phyloP scores from a whole-genome alignment of 805 yeast species.

The Yamadazyma akitaensis region DNA sequence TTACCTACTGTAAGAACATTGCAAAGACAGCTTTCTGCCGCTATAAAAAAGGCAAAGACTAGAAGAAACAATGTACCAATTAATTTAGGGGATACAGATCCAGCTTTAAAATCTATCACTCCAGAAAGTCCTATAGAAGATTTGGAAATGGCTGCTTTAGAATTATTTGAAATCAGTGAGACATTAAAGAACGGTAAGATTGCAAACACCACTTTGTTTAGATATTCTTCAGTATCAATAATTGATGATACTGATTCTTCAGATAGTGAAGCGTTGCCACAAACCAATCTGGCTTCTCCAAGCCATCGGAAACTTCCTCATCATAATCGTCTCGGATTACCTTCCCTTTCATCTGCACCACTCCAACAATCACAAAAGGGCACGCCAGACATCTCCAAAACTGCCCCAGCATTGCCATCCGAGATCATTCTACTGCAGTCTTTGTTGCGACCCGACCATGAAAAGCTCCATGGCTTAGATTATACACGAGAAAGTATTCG shows the following conservation, averaged over 20 bases:
- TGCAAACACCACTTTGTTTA: constrained; percentile 9
- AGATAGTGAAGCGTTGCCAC: neutral
- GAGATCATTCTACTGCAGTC: neutral
- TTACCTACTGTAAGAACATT: constrained; percentile 37
- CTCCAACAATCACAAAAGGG: neutral
- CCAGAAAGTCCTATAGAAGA: constrained; percentile 22
- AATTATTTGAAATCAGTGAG: constrained; percentile 31
- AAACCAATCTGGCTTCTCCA: neutral
- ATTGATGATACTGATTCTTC: constrained; percentile 1
- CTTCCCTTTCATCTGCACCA: neutral
- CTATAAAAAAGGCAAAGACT: constrained; percentile 25
- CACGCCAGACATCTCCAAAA: neutral
- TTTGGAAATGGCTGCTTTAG: constrained; percentile 26
- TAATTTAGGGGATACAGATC: constrained; percentile 2
- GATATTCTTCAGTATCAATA: constrained; percentile 4
- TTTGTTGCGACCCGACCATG: neutral
- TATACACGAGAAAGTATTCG: neutral
- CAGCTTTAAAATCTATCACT: constrained; percentile 15
- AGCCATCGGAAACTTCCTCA: neutral
- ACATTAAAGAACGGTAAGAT: constrained; percentile 25
- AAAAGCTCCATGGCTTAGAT: neutral
- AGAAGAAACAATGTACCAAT: neutral
- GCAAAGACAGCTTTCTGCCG: constrained; percentile 33
- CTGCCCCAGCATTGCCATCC: neutral
- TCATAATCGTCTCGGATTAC: neutral